phyloP scores from a whole-genome alignment of 306 rosid genomes.

The Castanospermum australe region DNA sequence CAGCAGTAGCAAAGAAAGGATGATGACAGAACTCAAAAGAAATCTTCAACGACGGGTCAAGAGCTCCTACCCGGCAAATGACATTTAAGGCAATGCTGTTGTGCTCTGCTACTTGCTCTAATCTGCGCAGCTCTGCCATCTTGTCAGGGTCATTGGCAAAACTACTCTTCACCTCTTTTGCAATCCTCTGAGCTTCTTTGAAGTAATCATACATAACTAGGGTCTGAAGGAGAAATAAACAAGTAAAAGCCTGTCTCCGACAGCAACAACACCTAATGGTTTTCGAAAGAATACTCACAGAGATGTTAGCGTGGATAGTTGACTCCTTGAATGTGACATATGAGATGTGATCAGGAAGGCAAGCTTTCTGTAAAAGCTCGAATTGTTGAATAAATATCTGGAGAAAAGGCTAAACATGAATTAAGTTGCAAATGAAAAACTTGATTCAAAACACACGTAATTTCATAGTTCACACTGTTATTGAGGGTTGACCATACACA shows the following conservation, averaged over 20 bases:
- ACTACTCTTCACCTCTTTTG: constrained; percentile 72
- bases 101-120: constrained; percentile 96
- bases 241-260: not conserved
- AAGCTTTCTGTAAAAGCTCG: constrained; percentile 87
- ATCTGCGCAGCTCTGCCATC: constrained; percentile 67
- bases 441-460: not conserved
- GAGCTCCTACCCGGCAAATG: constrained; percentile 62
- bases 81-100: constrained; percentile 79
- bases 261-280: not conserved
- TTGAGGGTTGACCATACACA: not conserved
- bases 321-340: constrained; percentile 63
- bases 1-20: constrained; percentile 83
- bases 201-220: constrained; percentile 73
- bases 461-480: not conserved
- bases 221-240: constrained; percentile 45
- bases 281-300: constrained; percentile 54
- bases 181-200: constrained; percentile 88
- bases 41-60: constrained; percentile 73
- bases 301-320: constrained; percentile 49
- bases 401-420: not conserved
- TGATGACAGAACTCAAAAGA: constrained; percentile 81
- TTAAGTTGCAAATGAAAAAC: constrained; percentile 13
- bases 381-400: constrained; percentile 95
- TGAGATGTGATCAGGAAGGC: constrained; percentile 73
- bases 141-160: constrained; percentile 73